phyloP scores from a whole-genome alignment of 2,329 filamentous ascomycete species.

The Shiraia sp. region DNA sequence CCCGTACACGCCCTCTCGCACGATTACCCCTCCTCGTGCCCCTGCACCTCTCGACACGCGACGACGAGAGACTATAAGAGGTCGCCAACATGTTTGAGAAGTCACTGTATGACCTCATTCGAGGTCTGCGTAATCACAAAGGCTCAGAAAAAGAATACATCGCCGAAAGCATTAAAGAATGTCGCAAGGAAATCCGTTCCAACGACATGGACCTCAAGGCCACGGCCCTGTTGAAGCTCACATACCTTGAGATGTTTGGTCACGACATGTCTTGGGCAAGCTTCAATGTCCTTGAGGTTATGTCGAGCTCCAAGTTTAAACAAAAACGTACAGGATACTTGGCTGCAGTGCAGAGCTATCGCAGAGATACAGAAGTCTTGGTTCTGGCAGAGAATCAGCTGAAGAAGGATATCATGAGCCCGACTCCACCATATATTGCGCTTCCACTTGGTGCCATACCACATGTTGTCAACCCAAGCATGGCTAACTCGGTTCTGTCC shows the following conservation, averaged over 20 bases:
- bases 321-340: conserved; percentile 96
- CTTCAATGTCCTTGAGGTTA: conserved; percentile 97
- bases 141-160: conserved; percentile 95
- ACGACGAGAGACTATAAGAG: conserved; percentile 18
- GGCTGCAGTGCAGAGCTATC: conserved; percentile 93
- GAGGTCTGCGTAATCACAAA: conserved; percentile 92
- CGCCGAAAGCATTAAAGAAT: conserved; percentile 91
- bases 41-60: conserved; percentile 17
- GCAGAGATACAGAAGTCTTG: conserved; percentile 91
- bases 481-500: conserved; percentile 85
- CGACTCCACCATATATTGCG: conserved; percentile 75
- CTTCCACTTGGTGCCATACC: conserved; percentile 89
- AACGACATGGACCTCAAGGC: conserved; percentile 98
- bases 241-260: conserved; percentile 98
- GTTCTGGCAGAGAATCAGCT: conserved; percentile 96
- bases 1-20: conserved; percentile 22
- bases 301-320: conserved; percentile 92
- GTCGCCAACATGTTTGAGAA: conserved; percentile 74
- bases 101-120: conserved; percentile 97
- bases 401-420: conserved; percentile 86
- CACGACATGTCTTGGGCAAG: conserved; percentile 99
- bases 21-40: conserved; percentile 34
- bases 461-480: conserved; percentile 88
- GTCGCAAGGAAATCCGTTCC: conserved; percentile 85
- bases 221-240: conserved; percentile 90